Base-by-base conservation (phyloP, 2,329 filamentous ascomycete genomes). In the Exophiala sideris region DNA sequence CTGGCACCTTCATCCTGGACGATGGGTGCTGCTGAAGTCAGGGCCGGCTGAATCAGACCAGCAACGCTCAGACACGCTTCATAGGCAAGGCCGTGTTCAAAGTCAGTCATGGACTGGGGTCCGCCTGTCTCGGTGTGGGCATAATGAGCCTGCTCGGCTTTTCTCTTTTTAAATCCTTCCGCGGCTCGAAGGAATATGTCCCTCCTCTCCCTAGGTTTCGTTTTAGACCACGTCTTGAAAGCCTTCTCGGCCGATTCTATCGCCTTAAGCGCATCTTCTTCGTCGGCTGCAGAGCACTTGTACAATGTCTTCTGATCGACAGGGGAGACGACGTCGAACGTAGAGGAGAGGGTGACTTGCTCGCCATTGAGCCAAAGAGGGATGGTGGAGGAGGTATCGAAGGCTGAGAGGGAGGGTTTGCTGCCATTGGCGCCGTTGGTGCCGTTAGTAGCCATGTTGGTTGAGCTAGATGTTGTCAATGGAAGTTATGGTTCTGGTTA, bases 111-210 rank as follows among this genome's bases (percentile, higher is more conserved):
- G 41, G 68, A 60, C 2, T 75, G 66, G 3, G 67, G 65, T 1
- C 79, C 75, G 3, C 80, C 82, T 1, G 80, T 85, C 68, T 86
- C 81, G 32, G 78, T 70, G 50, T 74, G 71, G 75, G 87, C 82
- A 68, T 84, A 85, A 29, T 74, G 66, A 8, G 70, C 72, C 14
- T 89, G 69, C 68, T 91, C 87, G 5, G 82, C 77, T 18, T 74
- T 73, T 7, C 86, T 80, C 29, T 68, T 70, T 38, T 81, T 74
- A 56, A 91, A 73, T 45, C 89, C 71, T 2, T 83, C 80, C 18
- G 84, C 83, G 1, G 86, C 85, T 65, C 81, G 82, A 54, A 87
- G 73, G 54, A 95, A 77, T 59, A 95, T 83, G 60, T 86, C 81
- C 34, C 88, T 83, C 36, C 87, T 85, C 20, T 77, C 66, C 20